Evolutionary conservation across 2,329 filamentous ascomycete genomes (phyloP).

Genomic region (Chalara sp.): DNA sequence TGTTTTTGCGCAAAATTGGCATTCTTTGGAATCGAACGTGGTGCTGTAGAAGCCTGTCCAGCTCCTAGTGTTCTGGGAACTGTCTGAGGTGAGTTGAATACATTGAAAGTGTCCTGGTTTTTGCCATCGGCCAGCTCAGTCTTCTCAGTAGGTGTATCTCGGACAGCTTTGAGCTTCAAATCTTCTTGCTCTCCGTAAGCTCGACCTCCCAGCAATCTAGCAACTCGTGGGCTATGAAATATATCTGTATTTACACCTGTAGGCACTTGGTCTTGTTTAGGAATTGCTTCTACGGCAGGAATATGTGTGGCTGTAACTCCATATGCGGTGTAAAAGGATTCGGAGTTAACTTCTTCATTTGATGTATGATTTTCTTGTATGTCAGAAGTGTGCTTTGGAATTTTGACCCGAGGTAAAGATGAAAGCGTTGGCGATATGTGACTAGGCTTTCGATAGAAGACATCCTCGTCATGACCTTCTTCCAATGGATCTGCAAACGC

Average conservation of each 20-base stretch:
- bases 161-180: slow-evolving; percentile 27
- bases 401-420: slow-evolving; percentile 45
- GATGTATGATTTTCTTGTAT: slow-evolving; percentile 13
- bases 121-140: slow-evolving; percentile 21
- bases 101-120: slow-evolving; percentile 30
- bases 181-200: slow-evolving; percentile 8
- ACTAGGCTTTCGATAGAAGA: slow-evolving; percentile 46
- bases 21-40: background rate
- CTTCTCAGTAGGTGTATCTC: slow-evolving; percentile 29
- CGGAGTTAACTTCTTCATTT: slow-evolving; percentile 19
- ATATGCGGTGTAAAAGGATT: slow-evolving; percentile 31
- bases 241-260: slow-evolving; percentile 54
- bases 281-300: slow-evolving; percentile 17
- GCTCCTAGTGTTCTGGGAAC: background rate
- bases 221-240: slow-evolving; percentile 54
- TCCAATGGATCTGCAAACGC: slow-evolving; percentile 10
- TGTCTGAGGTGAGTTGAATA: slow-evolving; percentile 10
- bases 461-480: slow-evolving; percentile 39
- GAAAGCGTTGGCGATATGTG: slow-evolving; percentile 40
- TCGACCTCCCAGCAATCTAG: slow-evolving; percentile 45
- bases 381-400: slow-evolving; percentile 43
- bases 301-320: slow-evolving; percentile 7
- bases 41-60: slow-evolving; percentile 8
- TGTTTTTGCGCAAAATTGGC: slow-evolving; percentile 25
- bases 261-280: slow-evolving; percentile 39